A percentile compares a stretch with the other conserved stretches of the same genome.
Conservation (phyloP, 148 eudicot genomes). For the Linanthus parryae region DNA sequence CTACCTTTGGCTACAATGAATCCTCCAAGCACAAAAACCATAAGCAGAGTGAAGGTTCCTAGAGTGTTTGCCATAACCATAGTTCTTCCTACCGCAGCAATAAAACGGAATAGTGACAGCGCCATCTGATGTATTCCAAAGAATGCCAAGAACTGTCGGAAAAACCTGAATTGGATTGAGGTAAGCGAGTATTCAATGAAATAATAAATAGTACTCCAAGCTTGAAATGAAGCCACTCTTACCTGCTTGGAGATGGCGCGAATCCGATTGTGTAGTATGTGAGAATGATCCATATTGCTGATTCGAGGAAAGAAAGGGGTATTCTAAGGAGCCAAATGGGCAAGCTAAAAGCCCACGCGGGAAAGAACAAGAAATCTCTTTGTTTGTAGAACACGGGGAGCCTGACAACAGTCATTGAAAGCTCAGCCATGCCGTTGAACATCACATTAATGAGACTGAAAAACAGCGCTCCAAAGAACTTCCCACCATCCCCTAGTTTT, state of each 20-base stretch:
- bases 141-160: constrained; percentile 2
- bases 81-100: constrained; percentile 1
- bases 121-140: constrained; percentile 1
- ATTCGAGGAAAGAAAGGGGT: constrained; percentile 30
- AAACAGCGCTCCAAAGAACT: constrained; percentile 58
- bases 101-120: constrained; percentile 4
- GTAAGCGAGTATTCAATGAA: no score
- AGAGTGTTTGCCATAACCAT: constrained; percentile 4
- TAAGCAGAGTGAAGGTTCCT: constrained; percentile 3
- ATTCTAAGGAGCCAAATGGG: constrained; percentile 64
- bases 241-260: constrained; percentile 26
- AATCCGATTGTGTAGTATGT: constrained; percentile 38
- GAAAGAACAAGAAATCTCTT: constrained; percentile 28
- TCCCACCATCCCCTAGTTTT: constrained; percentile 28
- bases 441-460: constrained; percentile 42
- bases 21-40: constrained; percentile 13
- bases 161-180: constrained; percentile 1
- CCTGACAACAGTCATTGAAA: constrained; percentile 24
- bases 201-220: no score
- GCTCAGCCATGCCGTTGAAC: constrained; percentile 36
- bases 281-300: constrained; percentile 26
- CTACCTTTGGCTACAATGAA: constrained; percentile 19
- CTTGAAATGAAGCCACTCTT: background rate
- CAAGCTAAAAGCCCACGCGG: constrained; percentile 38
- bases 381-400: constrained; percentile 36